Conservation (phyloP, 768 basidiomycete species). For the Suillus sp. region DNA sequence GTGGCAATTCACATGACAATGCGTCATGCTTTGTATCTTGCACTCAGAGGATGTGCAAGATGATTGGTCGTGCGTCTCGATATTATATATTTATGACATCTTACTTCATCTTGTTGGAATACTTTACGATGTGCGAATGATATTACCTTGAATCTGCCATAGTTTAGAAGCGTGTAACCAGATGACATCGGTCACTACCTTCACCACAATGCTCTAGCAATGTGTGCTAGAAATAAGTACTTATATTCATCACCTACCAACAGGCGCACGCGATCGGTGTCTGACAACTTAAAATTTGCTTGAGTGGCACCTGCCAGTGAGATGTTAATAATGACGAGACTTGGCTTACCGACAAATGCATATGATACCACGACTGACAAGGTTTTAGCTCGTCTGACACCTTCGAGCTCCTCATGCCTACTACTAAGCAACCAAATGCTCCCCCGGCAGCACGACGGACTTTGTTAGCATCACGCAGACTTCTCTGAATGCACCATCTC, state of each 20-base stretch:
- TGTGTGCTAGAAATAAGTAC: neutral
- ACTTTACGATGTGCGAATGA: conserved; percentile 1
- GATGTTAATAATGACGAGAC: neutral
- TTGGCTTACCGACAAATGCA: neutral
- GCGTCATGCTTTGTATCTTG: neutral
- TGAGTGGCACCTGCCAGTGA: neutral
- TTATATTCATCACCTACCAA: neutral
- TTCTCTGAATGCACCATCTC: neutral
- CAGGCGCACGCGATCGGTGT: neutral
- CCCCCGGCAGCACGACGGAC: too few relatives aligned
- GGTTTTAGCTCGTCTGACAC: neutral
- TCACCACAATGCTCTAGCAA: neutral
- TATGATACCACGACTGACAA: neutral
- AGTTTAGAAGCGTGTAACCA: neutral
- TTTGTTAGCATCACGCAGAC: neutral
- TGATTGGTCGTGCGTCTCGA: neutral
- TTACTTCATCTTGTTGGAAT: conserved; percentile 9
- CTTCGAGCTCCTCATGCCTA: neutral
- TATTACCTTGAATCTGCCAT: neutral
- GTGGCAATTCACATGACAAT: neutral
- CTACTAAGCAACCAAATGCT: too few relatives aligned
- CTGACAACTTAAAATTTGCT: neutral
- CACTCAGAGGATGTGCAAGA: neutral
- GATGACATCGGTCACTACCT: neutral
- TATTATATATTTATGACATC: neutral